phyloP scores from a whole-genome alignment of 176 grass and related monocot species.

The Oryza punctata region DNA sequence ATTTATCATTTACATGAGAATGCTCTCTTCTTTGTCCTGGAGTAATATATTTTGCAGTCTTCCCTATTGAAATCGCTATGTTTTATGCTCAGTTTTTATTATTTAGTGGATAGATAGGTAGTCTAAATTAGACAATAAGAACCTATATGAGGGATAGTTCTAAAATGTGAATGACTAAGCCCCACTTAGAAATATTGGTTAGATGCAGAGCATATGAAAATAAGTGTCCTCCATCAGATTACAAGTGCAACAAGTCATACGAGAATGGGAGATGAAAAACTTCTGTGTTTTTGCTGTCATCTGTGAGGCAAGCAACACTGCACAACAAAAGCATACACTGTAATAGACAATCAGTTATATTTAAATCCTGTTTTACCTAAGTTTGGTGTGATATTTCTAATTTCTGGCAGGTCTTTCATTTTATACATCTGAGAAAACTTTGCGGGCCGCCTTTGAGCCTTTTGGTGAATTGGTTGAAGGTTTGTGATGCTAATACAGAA shows the following conservation, averaged over 20 bases:
- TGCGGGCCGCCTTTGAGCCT: constrained; percentile 81
- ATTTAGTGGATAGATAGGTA: neutral
- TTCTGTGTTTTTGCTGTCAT: neutral
- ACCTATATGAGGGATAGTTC: neutral
- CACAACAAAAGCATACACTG: constrained; percentile 2
- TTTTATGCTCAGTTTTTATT: neutral
- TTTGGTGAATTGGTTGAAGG: constrained; percentile 93
- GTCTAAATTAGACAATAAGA: neutral
- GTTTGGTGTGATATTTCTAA: constrained; percentile 15
- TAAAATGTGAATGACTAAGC: neutral
- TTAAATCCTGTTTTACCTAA: constrained; percentile 13
- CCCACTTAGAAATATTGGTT: constrained; percentile 12
- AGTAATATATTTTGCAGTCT: constrained; percentile 1
- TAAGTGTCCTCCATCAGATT: neutral
- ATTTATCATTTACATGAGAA: constrained; percentile 12
- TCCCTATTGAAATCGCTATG: neutral
- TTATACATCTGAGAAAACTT: constrained; percentile 90
- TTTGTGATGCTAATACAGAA: constrained; percentile 37
- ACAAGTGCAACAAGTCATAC: no score
- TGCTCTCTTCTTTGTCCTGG: neutral
- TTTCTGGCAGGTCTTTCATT: constrained; percentile 74
- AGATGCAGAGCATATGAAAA: neutral
- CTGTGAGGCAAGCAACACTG: neutral
- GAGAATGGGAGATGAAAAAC: neutral
- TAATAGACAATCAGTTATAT: constrained; percentile 8